phyloP scores from a whole-genome alignment of 2,329 filamentous ascomycete species.

The Blastomyces percursus region DNA sequence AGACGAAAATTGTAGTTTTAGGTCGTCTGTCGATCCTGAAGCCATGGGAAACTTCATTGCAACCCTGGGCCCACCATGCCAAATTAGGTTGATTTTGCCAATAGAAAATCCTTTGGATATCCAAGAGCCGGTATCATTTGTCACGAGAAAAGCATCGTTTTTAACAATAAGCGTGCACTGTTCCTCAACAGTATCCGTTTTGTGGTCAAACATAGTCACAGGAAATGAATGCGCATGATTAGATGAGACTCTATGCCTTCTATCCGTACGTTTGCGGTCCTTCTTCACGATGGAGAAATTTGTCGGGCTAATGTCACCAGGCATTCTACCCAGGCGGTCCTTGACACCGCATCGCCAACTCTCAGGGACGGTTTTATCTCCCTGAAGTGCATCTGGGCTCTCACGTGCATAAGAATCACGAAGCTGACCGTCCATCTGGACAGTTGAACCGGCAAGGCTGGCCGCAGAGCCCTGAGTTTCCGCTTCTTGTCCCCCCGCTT shows the following conservation, averaged over 20 bases:
- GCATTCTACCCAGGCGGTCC: constrained; percentile 17
- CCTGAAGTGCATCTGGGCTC: constrained; percentile 33
- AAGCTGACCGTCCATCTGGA: constrained; percentile 5
- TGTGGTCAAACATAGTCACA: background rate
- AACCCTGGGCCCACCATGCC: background rate
- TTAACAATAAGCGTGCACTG: background rate
- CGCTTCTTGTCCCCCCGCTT: background rate
- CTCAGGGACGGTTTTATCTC: constrained; percentile 22
- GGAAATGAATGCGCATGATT: background rate
- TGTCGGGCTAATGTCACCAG: constrained; percentile 26
- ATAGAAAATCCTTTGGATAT: background rate
- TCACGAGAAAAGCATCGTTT: background rate
- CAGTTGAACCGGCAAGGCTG: background rate
- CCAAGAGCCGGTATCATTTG: background rate
- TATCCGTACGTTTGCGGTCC: background rate
- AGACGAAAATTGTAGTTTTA: constrained; percentile 24
- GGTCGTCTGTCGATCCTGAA: background rate
- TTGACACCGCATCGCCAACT: constrained; percentile 10
- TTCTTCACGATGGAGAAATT: constrained; percentile 14
- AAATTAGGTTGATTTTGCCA: background rate
- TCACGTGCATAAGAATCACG: constrained; percentile 17
- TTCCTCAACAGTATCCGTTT: background rate
- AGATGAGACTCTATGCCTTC: background rate
- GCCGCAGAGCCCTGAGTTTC: background rate
- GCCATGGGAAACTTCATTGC: background rate